These are phyloP conservation scores for Diphasiastrum complanatum DNA, from an alignment of 83 land plant genomes.

Conservation along the genomic window DNA sequence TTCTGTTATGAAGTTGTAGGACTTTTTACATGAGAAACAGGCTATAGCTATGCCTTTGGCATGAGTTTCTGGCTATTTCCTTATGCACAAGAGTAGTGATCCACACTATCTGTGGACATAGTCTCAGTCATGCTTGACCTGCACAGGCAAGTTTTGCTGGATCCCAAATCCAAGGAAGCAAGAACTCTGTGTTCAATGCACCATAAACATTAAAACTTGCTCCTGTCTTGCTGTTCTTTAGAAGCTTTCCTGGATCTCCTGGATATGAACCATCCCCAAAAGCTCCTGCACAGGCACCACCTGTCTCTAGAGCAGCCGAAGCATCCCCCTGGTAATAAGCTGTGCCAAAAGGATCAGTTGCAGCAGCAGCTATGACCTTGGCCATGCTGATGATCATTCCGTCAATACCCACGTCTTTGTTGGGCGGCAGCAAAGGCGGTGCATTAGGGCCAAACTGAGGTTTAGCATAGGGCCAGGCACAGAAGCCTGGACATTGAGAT, in stretches of 20 bases:
- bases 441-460: not conserved
- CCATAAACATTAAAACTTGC: conserved; percentile 9
- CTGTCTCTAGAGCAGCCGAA: conserved; percentile 6
- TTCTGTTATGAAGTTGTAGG: too few species aligned
- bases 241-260: conserved; percentile 6
- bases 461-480: conserved; percentile 13
- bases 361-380: not conserved
- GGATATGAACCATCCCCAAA: conserved; percentile 4
- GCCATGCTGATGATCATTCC: conserved; percentile 11
- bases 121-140: too few species aligned
- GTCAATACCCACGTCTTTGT: conserved; percentile 14
- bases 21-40: too few species aligned
- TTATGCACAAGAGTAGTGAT: too few species aligned
- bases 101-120: too few species aligned
- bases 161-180: too few species aligned
- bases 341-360: not conserved
- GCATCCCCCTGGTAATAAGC: conserved; percentile 10
- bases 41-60: too few species aligned
- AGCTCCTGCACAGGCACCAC: conserved; percentile 3
- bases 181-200: too few species aligned
- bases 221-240: not conserved
- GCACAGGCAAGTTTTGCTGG: too few species aligned
- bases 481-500: conserved; percentile 4
- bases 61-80: too few species aligned
- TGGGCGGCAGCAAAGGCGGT: conserved; percentile 3